Base-by-base conservation (phyloP, 306 rosid genomes). In the Malus asiatica region DNA sequence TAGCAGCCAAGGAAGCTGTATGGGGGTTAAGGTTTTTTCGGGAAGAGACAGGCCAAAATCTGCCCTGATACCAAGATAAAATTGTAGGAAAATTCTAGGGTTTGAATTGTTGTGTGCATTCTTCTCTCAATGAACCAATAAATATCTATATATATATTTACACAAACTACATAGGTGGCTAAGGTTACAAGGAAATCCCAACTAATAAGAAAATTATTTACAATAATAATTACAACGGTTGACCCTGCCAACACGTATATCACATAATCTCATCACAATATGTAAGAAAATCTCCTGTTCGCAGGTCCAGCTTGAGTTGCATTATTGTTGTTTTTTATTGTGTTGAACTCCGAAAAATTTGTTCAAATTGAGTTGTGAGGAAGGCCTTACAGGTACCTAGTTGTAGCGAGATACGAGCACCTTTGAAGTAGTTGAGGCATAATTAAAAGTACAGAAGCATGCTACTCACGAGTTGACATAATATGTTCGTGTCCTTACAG, bases 401-500 rank as follows among this genome's bases (percentile, higher is more conserved):
- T 69, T 44, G 42, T 75, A 55, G 76, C 69, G 64, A 22, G 71
- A 62, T 48, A 71, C 68, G 84, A 11, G 73, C 76, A 40, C 51
- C 68, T 29, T 51, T 72, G 42, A 74, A 83, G 79, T 74, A 60
- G 76, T 68, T 71, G 76, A 72, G 84, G 60, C 77, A 79, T 74
- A 74, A 40, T 79, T 35, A 35, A 67, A 75, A 67, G 78, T 74
- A 30, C 70, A 79, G 58, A 69, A 45, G 66, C 53, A 44, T 66
- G 22, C 57, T 42, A 70, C 40, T 57, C 38, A 65, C 48, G 70
- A 72, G 60, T 79, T 59, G 79, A 60, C 83, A 79, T 71, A 66
- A 79, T 76, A 71, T 79, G 78, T 71, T 68, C 29, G 78, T 75
- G 78, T 75, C 78, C 80, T 51, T 76, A 61, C 76, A 75, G 70